Base-by-base conservation (phyloP, 2,329 filamentous ascomycete genomes). In the Talaromyces marneffei region DNA sequence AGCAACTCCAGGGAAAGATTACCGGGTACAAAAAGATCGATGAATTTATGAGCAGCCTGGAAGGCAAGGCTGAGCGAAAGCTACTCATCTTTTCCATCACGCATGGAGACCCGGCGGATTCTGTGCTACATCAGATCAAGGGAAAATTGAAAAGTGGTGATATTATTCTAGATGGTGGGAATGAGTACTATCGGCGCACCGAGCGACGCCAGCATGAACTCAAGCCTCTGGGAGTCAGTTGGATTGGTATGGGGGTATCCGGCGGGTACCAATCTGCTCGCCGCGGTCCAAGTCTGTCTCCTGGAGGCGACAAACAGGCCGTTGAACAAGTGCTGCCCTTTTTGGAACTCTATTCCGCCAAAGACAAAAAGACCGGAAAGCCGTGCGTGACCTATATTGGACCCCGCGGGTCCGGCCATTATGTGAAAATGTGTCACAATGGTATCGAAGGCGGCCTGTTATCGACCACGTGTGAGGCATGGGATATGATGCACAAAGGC, bases 401-500 rank as follows among this genome's bases (percentile, higher is more conserved):
- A 0, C 81, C 82, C 1, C 83, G 83, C 0, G 87, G 87, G 1
- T 80, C 83, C 1, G 87, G 87, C 0, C 87, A 90, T 70, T 90
- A 87, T 67, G 85, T 89, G 42, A 90, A 91, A 76, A 90, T 90
- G 86, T 81, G 89, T 3, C 87, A 90, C 70, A 89, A 90, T 65
- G 87, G 87, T 1, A 89, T 90, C 63, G 87, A 90, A 69, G 86
- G 89, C 63, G 87, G 86, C 1, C 88, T 90, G 83, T 83, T 90
- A 76, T 83, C 75, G 58, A 79, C 82, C 0, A 79, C 89, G 5
- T 82, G 82, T 14, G 87, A 90, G 70, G 83, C 83, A 2, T 90
- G 86, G 85, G 79, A 79, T 0, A 79, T 89, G 33, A 83, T 90
- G 76, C 78, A 80, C 37, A 78, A 79, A 46, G 81, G 83, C 1